These are phyloP conservation scores for Colletotrichum costaricense DNA, from an alignment of 2,329 filamentous ascomycete species.

Conservation along the genomic window DNA sequence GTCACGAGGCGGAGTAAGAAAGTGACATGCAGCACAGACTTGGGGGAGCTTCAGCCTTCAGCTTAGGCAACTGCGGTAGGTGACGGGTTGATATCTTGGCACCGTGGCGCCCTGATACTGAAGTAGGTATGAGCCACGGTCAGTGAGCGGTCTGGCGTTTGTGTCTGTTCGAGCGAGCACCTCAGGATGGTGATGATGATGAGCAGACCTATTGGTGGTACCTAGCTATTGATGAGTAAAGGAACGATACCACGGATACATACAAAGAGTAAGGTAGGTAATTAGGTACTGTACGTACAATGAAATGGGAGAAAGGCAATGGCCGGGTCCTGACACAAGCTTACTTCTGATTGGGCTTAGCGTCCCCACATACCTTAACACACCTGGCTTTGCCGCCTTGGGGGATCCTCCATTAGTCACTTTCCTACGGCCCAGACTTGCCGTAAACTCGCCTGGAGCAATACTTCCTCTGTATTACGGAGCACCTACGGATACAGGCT, in stretches of 20 bases:
- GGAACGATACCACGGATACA: too few species aligned
- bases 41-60: not conserved
- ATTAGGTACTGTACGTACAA: too few species aligned
- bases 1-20: slow-evolving; percentile 32
- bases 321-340: slow-evolving; percentile 31
- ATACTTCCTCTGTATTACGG: slow-evolving; percentile 6
- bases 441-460: slow-evolving; percentile 4
- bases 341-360: slow-evolving; percentile 33
- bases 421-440: not conserved
- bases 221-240: too few species aligned
- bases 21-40: slow-evolving; percentile 32
- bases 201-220: not conserved
- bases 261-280: too few species aligned
- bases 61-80: not conserved
- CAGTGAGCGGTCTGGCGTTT: not conserved
- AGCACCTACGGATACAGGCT: not conserved
- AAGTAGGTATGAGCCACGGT: not conserved
- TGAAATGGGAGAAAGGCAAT: too few species aligned
- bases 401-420: not conserved
- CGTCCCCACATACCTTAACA: slow-evolving; percentile 20
- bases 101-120: not conserved
- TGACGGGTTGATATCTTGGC: not conserved
- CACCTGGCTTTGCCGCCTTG: not conserved
- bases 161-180: not conserved
- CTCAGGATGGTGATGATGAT: too few species aligned